A percentile compares a stretch with the other conserved stretches of the same genome.
Evolutionary conservation across 2,329 filamentous ascomycete genomes (phyloP).

Genomic region (Cordyceps tenuipes): DNA sequence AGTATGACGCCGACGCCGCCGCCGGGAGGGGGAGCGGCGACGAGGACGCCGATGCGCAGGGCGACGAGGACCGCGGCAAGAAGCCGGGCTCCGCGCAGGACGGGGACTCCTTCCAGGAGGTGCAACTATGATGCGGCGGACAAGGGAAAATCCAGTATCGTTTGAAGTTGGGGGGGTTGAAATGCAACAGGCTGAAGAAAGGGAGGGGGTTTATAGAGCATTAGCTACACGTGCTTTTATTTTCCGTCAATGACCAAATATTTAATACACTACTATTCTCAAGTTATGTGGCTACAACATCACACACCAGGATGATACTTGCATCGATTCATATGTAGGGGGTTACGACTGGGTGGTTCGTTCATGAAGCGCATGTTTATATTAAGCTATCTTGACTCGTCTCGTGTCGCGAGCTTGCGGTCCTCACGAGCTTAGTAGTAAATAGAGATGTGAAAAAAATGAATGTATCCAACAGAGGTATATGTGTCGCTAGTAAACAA

Average conservation of each 20-base stretch:
- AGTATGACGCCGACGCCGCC: background rate
- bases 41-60: constrained; percentile 23
- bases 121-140: constrained; percentile 40
- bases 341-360: too few species aligned
- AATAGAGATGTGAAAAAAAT: background rate
- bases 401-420: background rate
- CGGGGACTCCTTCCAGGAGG: constrained; percentile 55
- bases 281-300: too few species aligned
- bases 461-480: background rate
- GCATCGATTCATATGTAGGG: too few species aligned
- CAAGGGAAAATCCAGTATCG: background rate
- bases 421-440: background rate
- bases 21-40: constrained; percentile 25
- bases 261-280: background rate
- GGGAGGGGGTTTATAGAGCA: background rate
- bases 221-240: background rate
- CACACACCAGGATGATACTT: too few species aligned
- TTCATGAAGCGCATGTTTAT: too few species aligned
- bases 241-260: background rate
- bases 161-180: background rate
- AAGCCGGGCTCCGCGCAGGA: constrained; percentile 43
- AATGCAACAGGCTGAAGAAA: too few species aligned
- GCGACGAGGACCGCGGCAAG: constrained; percentile 20
- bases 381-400: background rate
- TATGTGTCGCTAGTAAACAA: constrained; percentile 3